Percentiles rank a stretch among this genome's conserved stretches.
Conservation (phyloP, 257 asterid species). For the Solanum boliviense region DNA sequence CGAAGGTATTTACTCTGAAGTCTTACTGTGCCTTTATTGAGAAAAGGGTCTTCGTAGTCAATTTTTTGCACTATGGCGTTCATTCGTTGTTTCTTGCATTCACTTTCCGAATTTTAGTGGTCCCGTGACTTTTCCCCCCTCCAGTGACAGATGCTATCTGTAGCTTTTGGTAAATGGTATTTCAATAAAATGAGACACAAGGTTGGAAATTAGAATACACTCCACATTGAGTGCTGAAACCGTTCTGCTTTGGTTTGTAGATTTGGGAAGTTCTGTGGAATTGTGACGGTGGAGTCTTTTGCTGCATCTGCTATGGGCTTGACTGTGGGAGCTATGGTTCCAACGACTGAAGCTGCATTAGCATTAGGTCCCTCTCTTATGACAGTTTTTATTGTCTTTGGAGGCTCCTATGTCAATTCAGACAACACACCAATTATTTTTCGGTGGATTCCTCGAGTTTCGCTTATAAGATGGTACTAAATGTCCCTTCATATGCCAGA, state of each 20-base stretch:
- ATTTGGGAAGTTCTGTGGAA: constrained; percentile 83
- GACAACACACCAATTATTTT: constrained; percentile 84
- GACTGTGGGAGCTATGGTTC: constrained; percentile 97
- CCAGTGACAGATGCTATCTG: not conserved
- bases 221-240: not conserved
- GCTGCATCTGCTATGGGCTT: constrained; percentile 98
- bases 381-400: constrained; percentile 96
- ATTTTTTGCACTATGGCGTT: not conserved
- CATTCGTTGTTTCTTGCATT: not conserved
- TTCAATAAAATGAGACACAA: not conserved
- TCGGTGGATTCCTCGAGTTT: constrained; percentile 90
- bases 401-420: constrained; percentile 89
- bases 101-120: not conserved
- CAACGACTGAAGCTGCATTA: constrained; percentile 94
- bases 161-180: not conserved
- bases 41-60: not conserved
- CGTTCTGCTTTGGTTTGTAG: constrained; percentile 22
- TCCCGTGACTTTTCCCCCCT: not conserved
- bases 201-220: not conserved
- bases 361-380: constrained; percentile 93
- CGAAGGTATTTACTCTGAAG: not conserved
- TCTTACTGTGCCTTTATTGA: not conserved
- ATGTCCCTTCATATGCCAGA: not conserved
- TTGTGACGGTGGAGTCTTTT: constrained; percentile 80
- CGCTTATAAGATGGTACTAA: constrained; percentile 84